These are phyloP conservation scores for Picea sitchensis DNA, from an alignment of 75 land plant genomes.

Conservation along the genomic window DNA sequence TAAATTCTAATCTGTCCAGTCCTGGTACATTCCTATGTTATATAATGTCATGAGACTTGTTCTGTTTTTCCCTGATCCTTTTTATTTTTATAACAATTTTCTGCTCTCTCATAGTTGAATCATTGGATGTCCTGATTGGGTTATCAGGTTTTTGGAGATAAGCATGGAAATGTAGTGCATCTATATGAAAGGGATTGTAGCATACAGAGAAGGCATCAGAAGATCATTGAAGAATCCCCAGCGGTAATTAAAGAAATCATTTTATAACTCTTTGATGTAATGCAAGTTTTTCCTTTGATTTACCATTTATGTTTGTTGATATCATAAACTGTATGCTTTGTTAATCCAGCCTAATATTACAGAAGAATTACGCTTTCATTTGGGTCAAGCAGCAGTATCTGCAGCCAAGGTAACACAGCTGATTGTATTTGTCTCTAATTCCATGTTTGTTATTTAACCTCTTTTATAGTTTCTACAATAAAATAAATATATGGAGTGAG, in stretches of 20 bases:
- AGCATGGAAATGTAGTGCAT: slow-evolving; percentile 82
- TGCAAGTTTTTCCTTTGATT: background rate
- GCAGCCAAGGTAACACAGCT: slow-evolving; percentile 83
- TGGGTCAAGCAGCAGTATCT: slow-evolving; percentile 95
- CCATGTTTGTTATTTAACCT: background rate
- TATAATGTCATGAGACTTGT: too few species aligned
- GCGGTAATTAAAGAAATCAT: slow-evolving; percentile 46
- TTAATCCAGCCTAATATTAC: slow-evolving; percentile 72
- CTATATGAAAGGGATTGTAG: slow-evolving; percentile 96
- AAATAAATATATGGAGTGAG: too few species aligned
- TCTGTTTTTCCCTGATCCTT: too few species aligned
- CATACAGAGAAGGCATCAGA: slow-evolving; percentile 96
- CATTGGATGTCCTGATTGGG: background rate
- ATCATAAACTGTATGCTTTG: background rate
- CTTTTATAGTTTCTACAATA: too few species aligned
- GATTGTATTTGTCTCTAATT: background rate
- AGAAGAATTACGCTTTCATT: slow-evolving; percentile 61
- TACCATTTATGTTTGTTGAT: background rate
- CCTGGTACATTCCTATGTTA: too few species aligned
- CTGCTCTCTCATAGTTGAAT: background rate
- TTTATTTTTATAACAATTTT: too few species aligned
- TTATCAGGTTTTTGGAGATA: slow-evolving; percentile 89
- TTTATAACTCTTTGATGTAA: background rate
- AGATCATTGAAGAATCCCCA: slow-evolving; percentile 98
- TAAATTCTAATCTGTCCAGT: too few species aligned